Conservation (phyloP, 176 grass and related monocot genomes). For the Oryza meyeriana region DNA sequence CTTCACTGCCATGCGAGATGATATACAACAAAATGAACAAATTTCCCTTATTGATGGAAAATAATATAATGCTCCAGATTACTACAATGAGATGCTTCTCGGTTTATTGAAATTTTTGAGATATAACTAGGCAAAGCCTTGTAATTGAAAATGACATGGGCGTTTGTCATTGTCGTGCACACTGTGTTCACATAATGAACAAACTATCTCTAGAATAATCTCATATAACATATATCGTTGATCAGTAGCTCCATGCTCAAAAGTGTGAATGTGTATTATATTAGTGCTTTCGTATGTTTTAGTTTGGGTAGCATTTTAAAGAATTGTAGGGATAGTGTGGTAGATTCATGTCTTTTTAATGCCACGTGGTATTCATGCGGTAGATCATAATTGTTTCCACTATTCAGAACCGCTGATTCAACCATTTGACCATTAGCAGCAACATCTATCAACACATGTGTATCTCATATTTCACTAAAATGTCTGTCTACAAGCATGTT, state of each 20-base stretch:
- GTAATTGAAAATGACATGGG: background rate
- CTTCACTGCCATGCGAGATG: background rate
- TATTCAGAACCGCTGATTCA: background rate
- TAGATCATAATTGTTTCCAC: background rate
- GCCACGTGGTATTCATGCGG: background rate
- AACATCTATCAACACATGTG: background rate
- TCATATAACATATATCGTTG: conserved; percentile 6
- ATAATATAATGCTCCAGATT: background rate
- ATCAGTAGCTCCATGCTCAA: conserved; percentile 29
- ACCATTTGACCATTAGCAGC: background rate
- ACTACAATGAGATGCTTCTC: background rate
- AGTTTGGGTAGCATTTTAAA: background rate
- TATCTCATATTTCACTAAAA: background rate
- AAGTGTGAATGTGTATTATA: background rate
- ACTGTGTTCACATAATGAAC: background rate
- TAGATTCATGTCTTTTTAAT: background rate
- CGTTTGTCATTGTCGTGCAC: background rate
- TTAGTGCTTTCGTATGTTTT: background rate
- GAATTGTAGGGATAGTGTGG: background rate
- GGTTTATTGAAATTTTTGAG: background rate
- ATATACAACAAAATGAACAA: background rate
- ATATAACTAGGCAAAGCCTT: background rate
- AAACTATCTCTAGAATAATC: background rate
- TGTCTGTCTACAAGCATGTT: background rate
- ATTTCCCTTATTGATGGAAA: background rate